Evolutionary conservation across 345 rosid species (phyloP).

Genomic region (Sonneratia alba): DNA sequence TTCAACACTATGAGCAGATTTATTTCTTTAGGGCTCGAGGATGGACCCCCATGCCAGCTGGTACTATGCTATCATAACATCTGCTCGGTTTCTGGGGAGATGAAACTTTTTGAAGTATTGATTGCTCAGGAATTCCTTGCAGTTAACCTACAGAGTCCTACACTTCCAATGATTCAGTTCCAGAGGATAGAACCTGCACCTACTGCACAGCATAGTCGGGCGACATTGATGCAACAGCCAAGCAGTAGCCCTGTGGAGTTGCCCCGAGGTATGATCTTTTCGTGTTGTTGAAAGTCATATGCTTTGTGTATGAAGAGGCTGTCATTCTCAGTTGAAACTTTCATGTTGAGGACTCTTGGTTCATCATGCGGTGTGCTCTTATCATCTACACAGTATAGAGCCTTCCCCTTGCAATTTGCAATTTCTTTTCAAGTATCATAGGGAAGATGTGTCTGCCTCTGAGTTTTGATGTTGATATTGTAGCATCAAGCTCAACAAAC

Average conservation of each 20-base stretch:
- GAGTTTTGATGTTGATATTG: neutral
- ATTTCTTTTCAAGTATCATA: neutral
- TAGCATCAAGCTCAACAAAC: conserved; percentile 25
- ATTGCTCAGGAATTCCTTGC: conserved; percentile 8
- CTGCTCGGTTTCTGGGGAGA: neutral
- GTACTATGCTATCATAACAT: conserved; percentile 14
- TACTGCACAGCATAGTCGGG: conserved; percentile 36
- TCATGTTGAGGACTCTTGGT: too few species aligned
- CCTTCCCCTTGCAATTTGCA: neutral
- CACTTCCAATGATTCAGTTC: conserved; percentile 22
- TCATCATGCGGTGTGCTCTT: too few species aligned
- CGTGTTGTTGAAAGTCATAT: too few species aligned
- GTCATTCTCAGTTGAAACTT: too few species aligned
- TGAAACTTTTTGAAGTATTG: neutral
- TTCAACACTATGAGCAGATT: conserved; percentile 66
- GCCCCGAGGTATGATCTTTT: conserved; percentile 38
- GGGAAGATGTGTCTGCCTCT: neutral
- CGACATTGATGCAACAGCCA: conserved; percentile 36
- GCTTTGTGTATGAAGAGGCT: too few species aligned
- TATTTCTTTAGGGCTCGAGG: conserved; percentile 56
- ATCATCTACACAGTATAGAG: too few species aligned
- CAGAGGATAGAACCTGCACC: conserved; percentile 27
- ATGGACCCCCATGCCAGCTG: conserved; percentile 38
- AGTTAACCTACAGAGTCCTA: conserved; percentile 43
- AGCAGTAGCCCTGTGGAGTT: conserved; percentile 25